These are phyloP conservation scores for Bipolaris sorokiniana DNA, from an alignment of 2,329 filamentous ascomycete genomes.

Conservation along the genomic window DNA sequence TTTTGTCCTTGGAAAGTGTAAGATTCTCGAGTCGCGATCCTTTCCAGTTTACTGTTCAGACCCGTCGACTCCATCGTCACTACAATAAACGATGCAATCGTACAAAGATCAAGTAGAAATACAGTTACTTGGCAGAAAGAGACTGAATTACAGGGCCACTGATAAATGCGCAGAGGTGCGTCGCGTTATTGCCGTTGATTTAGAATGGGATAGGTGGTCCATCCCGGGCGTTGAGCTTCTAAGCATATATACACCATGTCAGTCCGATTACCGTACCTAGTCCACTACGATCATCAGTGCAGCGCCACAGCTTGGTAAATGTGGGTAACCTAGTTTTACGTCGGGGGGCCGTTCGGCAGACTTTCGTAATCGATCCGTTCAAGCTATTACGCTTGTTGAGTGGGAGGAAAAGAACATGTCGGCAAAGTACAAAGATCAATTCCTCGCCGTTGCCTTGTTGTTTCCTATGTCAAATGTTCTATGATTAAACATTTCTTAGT, in stretches of 20 bases:
- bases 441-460: not conserved
- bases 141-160: not conserved
- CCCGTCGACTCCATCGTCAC: conserved; percentile 8
- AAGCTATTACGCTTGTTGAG: not conserved
- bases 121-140: not conserved
- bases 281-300: not conserved
- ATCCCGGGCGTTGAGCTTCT: not conserved
- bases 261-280: not conserved
- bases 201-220: not conserved
- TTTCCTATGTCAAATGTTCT: not conserved
- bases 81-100: not conserved
- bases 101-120: not conserved
- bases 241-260: not conserved
- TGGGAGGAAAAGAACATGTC: not conserved
- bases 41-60: conserved; percentile 11
- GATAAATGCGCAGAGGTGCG: not conserved
- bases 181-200: not conserved
- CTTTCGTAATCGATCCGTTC: not conserved
- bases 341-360: not conserved
- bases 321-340: conserved; percentile 6
- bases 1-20: conserved; percentile 46
- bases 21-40: conserved; percentile 31
- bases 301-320: conserved; percentile 8
- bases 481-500: not conserved
- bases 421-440: not conserved